Evolutionary conservation across 164 flowering plant species (phyloP).

Genomic region (Litsea cubeba): DNA sequence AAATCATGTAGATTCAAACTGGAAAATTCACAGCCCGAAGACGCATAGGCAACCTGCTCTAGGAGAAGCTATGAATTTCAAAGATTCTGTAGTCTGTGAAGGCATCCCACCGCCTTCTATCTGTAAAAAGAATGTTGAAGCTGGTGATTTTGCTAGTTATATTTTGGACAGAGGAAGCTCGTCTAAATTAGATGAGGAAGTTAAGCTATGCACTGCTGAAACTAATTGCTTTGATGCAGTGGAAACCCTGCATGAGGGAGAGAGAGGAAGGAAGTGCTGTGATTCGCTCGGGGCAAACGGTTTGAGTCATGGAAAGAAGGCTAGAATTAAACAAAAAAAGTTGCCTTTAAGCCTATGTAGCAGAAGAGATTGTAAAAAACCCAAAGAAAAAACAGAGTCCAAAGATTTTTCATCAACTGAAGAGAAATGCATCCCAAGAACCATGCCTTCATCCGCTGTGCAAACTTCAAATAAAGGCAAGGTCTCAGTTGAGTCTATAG

Average conservation of each 20-base stretch:
- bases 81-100: conserved; percentile 28
- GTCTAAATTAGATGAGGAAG: conserved; percentile 29
- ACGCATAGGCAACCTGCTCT: conserved; percentile 31
- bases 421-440: conserved; percentile 23
- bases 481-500: conserved; percentile 31
- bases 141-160: conserved; percentile 24
- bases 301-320: conserved; percentile 50
- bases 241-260: conserved; percentile 13
- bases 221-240: conserved; percentile 18
- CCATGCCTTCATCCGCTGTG: conserved; percentile 27
- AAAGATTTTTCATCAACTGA: conserved; percentile 21
- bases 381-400: conserved; percentile 33
- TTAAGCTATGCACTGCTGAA: conserved; percentile 16
- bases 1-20: conserved; percentile 33
- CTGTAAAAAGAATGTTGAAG: conserved; percentile 31
- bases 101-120: conserved; percentile 20
- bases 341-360: conserved; percentile 59
- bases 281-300: conserved; percentile 26
- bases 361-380: conserved; percentile 46
- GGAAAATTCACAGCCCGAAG: conserved; percentile 43
- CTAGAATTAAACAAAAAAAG: conserved; percentile 65
- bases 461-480: conserved; percentile 29
- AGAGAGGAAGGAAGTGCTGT: conserved; percentile 37
- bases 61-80: conserved; percentile 26
- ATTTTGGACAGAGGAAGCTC: conserved; percentile 15